Evolutionary conservation across 2,329 filamentous ascomycete genomes (phyloP), one percentile per base, ranked within the genome.

Genomic region (Ophiostoma ips): DNA sequence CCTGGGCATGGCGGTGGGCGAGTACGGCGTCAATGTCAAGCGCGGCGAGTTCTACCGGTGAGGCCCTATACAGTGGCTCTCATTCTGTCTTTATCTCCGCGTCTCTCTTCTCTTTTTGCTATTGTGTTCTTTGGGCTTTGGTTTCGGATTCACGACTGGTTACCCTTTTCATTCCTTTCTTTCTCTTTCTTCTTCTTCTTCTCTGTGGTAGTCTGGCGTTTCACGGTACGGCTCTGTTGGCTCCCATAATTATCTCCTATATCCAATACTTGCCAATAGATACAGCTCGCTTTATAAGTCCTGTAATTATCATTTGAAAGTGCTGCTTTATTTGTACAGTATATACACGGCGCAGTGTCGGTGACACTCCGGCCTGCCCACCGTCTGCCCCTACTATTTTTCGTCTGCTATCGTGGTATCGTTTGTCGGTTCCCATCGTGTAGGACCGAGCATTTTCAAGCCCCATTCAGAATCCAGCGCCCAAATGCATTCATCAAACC

Each of bases 21-120:
- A 98, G 71, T 98, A 96, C 63, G 92, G 92, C 1, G 88, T 98
- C 48, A 98, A 95, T 63, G 85, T 96, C 49, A 96, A 95, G 78
- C 77, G 92, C 56, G 89, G 90, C 62, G 92, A 98, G 69, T 98
- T 96, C 63, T 98, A 98, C 66, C 77, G 89, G 60, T 95, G 58
- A 65, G 21, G 24, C 24, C 15, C 15, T 30, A 6, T 21, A n/a
- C n/a, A n/a, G n/a, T 13, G 7, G 10, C 13, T 8, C 18, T 18
- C 10, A 11, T 18, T 16, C 9, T 5, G 9, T 3, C 28, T 37
- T 31, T 48, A 12, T 31, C 12, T 28, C n/a, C 16, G 34, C 16
- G 24, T 24, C 33, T 35, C 11, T 45, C 37, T 6, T 49, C 13
- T 33, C 15, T 10, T 18, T 19, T 13, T 46, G 30, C 2, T 46